A percentile compares a stretch with the other conserved stretches of the same genome.
Conservation (phyloP, 225 moss, liverwort and hornwort genomes). For the Bryum argenteum region DNA sequence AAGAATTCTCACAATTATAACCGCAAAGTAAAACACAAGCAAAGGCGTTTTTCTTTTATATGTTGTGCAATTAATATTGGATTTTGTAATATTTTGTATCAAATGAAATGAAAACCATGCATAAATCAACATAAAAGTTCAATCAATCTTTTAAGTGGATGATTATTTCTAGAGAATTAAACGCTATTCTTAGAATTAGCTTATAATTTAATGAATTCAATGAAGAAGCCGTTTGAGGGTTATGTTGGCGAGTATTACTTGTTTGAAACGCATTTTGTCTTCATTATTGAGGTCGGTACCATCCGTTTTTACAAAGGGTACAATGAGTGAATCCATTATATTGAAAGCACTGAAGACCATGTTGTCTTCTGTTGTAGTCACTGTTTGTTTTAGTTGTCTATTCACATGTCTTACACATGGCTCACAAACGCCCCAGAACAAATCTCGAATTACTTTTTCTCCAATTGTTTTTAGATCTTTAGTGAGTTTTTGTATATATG, state of each 20-base stretch:
- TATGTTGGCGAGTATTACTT: constrained; percentile 32
- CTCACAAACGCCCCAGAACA: constrained; percentile 58
- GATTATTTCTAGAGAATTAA: too few species aligned
- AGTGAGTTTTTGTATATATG: constrained; percentile 69
- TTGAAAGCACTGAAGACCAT: constrained; percentile 69
- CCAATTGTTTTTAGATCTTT: constrained; percentile 49
- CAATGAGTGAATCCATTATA: constrained; percentile 69
- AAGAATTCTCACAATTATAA: too few species aligned
- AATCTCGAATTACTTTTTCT: constrained; percentile 44
- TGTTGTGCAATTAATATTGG: too few species aligned
- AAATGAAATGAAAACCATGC: too few species aligned
- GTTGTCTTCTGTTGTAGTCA: constrained; percentile 73
- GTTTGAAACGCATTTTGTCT: constrained; percentile 58
- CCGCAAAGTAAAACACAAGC: too few species aligned
- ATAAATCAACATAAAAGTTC: too few species aligned
- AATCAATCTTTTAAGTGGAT: too few species aligned
- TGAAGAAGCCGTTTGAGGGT: too few species aligned
- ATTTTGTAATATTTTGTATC: too few species aligned
- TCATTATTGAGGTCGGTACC: constrained; percentile 58
- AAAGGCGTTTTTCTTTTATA: too few species aligned
- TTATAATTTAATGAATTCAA: too few species aligned
- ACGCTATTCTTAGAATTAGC: too few species aligned
- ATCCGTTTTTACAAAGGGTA: constrained; percentile 54
- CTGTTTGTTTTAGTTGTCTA: constrained; percentile 71
- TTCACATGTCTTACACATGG: constrained; percentile 62